Conservation (phyloP, 768 basidiomycete genomes). For the Boletales sp. region DNA sequence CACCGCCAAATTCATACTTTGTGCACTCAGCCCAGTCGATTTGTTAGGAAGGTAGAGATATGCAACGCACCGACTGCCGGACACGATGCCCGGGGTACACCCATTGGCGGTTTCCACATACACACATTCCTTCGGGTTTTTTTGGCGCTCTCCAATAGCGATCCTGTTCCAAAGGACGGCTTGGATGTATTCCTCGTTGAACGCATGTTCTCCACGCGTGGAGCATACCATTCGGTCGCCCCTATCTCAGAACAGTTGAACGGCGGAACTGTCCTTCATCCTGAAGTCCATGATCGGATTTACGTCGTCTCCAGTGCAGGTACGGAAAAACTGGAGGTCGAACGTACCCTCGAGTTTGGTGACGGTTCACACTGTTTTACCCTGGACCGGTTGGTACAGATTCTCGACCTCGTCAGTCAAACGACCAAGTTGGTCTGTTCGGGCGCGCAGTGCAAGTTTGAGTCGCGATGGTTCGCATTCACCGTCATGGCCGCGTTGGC, state of each 20-base stretch:
- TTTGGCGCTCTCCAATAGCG: no score
- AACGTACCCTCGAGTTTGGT: slow-evolving; percentile 6
- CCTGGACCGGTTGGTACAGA: slow-evolving; percentile 1
- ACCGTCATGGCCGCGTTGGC: slow-evolving; percentile 6
- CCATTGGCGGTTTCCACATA: no score
- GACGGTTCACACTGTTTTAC: not conserved
- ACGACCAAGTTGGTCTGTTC: slow-evolving; percentile 4
- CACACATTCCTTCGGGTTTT: no score
- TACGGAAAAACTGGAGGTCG: slow-evolving; percentile 3
- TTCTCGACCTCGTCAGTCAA: slow-evolving; percentile 8
- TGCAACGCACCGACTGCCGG: no score
- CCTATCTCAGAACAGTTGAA: not conserved
- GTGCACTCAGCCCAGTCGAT: no score
- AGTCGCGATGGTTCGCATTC: slow-evolving; percentile 13
- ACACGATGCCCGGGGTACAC: no score
- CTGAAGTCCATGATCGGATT: slow-evolving; percentile 9
- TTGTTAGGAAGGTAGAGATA: no score
- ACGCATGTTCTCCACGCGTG: not conserved
- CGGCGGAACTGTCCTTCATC: slow-evolving; percentile 5
- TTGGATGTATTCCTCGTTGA: no score
- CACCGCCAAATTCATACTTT: no score
- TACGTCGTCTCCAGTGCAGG: not conserved
- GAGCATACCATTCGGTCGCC: slow-evolving; percentile 2
- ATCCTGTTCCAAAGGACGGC: no score
- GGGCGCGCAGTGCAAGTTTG: slow-evolving; percentile 8